Base-by-base conservation (phyloP, 2,329 filamentous ascomycete genomes). In the Tolypocladium tropicale region DNA sequence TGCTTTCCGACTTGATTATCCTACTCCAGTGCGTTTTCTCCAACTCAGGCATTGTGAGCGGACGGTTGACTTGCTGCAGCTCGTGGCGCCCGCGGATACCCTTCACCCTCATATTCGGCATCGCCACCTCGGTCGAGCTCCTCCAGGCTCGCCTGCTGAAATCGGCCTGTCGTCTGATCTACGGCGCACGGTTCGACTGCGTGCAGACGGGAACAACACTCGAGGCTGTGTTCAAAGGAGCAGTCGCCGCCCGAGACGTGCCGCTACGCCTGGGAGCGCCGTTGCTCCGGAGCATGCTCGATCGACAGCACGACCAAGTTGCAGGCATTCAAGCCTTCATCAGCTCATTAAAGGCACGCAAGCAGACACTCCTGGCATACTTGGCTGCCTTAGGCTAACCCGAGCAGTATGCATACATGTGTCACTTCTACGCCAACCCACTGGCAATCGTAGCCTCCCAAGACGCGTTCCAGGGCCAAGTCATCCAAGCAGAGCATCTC, bases 71-170 rank as follows among this genome's bases (percentile, higher is more conserved):
- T 32, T 1, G n/a, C 28, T n/a, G 33, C 53, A 74, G 72, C 56
- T 77, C 76, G 4, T 94, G 89, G 88, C 79, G 82, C 10, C 82
- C 88, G 61, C 85, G 87, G 28, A 88, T 94, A 51, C 86, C 86
- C 0, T 91, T 94, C 60, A 82, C 88, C 1, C 75, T 91, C 1
- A 74, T 95, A 1, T 89, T 94, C 63, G 89, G 89, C 46, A 81
- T 95, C 55, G 89, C 89, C 32, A 94, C 90, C 0, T 92, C 89
- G 2, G 82, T 91, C 36, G 88, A 93, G 60, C 81, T 90, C 36
- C 85, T 94, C 58, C 86, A 91, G 65, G 85, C 88, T 53, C 80
- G 89, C 18, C 74, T 94, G 21, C 78, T 88, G 32, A 86, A 86
- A 65, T 80, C 81, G 16, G 85, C 86, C 1, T 82, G 86, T 59